Evolutionary conservation across 345 rosid genomes (phyloP), one percentile per base, ranked within the genome.

Genomic region (Aquilaria yunnanensis): DNA sequence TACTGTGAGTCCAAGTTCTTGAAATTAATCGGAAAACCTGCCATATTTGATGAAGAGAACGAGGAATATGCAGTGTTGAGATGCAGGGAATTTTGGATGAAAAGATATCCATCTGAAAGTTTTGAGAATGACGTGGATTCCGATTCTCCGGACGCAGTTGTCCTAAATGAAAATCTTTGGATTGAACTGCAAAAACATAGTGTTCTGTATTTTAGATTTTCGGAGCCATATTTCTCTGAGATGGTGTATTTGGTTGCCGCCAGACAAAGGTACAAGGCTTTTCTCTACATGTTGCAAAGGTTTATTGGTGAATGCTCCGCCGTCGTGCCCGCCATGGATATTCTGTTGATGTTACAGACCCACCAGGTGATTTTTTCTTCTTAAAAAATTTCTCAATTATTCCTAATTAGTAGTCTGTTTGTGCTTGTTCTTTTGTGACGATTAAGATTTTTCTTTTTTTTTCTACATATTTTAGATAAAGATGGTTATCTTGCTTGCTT

Each of bases 1-100:
- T 93, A 87, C 68, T 93, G 98, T 69, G 74, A 75, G 63, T 67
- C 70, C 59, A 84, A 87, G 71, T 89, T 93, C 87, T 90, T 89
- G 30, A 93, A 72, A 71, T 75, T 81, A 2, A 83, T 90, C 1
- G 96, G 89, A n/a, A 93, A 88, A 66, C 87, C 97, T 37, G 63
- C 81, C 2, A 87, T 93, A 63, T 87, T 83, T 45, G 64, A 87
- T 53, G 80, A 87, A 37, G 90, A 78, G 66, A 93, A 90, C 51
- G 92, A 84, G 65, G 96, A 87, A 50, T 90, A 93, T 68, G 92
- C 97, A 0, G 68, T 83, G 54, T 63, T 77, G 76, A 89, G 92
- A 68, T 87, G 94, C 72, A 82, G 77, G 52, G 80, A 79, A 50
- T 47, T 77, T 12, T 93, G 98, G 98, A 59, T 48, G 33, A 57